A percentile compares a stretch with the other conserved stretches of the same genome.
These are phyloP conservation scores for Dothistroma septosporum DNA, from an alignment of 2,329 filamentous ascomycete genomes.

Conservation along the genomic window DNA sequence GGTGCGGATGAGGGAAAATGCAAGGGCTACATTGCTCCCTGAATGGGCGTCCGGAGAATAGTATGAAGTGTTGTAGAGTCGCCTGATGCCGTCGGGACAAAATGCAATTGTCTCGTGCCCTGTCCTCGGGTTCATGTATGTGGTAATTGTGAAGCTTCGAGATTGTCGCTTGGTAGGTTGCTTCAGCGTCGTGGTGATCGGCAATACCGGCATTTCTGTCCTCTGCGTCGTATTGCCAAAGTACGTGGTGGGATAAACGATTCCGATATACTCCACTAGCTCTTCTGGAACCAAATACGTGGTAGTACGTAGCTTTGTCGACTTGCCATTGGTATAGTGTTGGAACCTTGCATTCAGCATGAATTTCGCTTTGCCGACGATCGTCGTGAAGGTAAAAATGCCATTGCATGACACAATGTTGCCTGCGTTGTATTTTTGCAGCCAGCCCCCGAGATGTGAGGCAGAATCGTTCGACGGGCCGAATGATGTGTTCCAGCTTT, in stretches of 20 bases:
- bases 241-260: conserved; percentile 33
- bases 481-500: conserved; percentile 44
- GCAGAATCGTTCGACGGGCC: conserved; percentile 37
- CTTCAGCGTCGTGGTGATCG: background rate
- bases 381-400: conserved; percentile 34
- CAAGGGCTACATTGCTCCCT: conserved; percentile 50
- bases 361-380: conserved; percentile 36
- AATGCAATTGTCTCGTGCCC: background rate
- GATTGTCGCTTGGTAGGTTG: background rate
- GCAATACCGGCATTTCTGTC: background rate
- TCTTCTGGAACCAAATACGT: conserved; percentile 34
- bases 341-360: conserved; percentile 41
- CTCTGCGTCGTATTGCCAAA: conserved; percentile 31
- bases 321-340: conserved; percentile 34
- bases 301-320: conserved; percentile 38
- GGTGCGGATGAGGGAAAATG: conserved; percentile 51
- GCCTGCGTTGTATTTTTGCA: conserved; percentile 40
- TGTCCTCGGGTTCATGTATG: background rate
- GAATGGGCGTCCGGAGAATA: conserved; percentile 43
- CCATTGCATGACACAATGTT: conserved; percentile 38
- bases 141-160: background rate
- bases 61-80: conserved; percentile 48
- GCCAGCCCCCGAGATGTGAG: conserved; percentile 37
- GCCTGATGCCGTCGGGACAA: conserved; percentile 32
- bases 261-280: conserved; percentile 28